A percentile compares a stretch with the other conserved stretches of the same genome.
phyloP scores from a whole-genome alignment of 768 basidiomycete genomes.

The Saitozyma podzolica region DNA sequence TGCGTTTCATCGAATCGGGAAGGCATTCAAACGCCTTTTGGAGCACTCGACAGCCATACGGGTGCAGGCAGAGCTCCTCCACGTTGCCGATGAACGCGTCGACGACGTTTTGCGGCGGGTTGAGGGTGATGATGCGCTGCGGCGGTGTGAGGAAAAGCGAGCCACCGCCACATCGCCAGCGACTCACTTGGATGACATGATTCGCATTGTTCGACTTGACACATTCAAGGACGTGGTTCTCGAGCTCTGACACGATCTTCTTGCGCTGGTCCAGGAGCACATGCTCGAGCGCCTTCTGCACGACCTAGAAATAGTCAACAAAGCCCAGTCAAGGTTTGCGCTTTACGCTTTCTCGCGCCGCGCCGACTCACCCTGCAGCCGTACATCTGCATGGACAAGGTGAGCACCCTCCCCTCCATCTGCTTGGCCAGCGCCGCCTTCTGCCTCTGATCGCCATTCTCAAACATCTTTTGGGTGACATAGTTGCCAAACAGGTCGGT shows the following conservation, averaged over 20 bases:
- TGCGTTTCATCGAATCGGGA: slow-evolving; percentile 65
- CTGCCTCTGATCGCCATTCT: slow-evolving; percentile 76
- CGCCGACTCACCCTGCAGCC: slow-evolving; percentile 74
- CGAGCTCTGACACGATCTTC: slow-evolving; percentile 72
- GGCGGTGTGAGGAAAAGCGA: neutral
- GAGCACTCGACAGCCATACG: slow-evolving; percentile 91
- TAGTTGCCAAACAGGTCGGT: slow-evolving; percentile 97
- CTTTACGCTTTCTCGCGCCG: neutral
- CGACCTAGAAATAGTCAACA: slow-evolving; percentile 17
- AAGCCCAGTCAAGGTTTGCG: neutral
- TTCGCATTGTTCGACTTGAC: slow-evolving; percentile 92
- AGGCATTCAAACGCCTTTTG: slow-evolving; percentile 89
- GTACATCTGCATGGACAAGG: slow-evolving; percentile 85
- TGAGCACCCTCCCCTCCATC: slow-evolving; percentile 75
- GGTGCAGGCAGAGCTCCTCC: slow-evolving; percentile 77
- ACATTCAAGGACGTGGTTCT: slow-evolving; percentile 75
- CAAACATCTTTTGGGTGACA: slow-evolving; percentile 90
- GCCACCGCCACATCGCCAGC: slow-evolving; percentile 4
- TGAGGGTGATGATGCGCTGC: slow-evolving; percentile 81
- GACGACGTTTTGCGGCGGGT: slow-evolving; percentile 69
- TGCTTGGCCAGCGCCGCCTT: slow-evolving; percentile 66
- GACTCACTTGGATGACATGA: slow-evolving; percentile 64
- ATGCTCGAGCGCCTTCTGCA: slow-evolving; percentile 73
- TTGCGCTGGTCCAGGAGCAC: slow-evolving; percentile 76
- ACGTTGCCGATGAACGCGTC: slow-evolving; percentile 74